These are phyloP conservation scores for Gryganskiella cystojenkinii DNA, from an alignment of 192 early-diverging fungal genomes.

Conservation along the genomic window DNA sequence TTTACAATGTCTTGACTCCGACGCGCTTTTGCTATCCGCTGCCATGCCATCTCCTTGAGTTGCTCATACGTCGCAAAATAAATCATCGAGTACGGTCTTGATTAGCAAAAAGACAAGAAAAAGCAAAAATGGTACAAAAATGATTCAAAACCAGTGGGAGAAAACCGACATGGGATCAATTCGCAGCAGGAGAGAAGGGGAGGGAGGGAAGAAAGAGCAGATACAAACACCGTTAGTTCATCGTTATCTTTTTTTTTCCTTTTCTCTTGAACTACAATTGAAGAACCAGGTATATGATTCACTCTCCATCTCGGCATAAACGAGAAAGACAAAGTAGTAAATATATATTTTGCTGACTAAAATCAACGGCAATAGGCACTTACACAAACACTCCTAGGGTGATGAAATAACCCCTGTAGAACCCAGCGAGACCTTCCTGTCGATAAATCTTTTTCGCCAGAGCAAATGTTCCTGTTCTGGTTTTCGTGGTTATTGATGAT, in stretches of 20 bases:
- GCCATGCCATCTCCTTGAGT: slow-evolving; percentile 37
- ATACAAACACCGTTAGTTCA: too few relatives aligned
- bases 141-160: too few relatives aligned
- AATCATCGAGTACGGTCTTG: slow-evolving; percentile 49
- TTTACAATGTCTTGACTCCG: too few relatives aligned
- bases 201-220: too few relatives aligned
- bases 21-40: too few relatives aligned
- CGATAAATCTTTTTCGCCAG: slow-evolving; percentile 63
- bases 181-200: too few relatives aligned
- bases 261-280: too few relatives aligned
- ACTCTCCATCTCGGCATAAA: neutral
- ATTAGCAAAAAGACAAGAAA: neutral
- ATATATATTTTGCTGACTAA: too few relatives aligned
- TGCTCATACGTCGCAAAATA: slow-evolving; percentile 50
- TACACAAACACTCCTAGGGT: slow-evolving; percentile 81
- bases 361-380: slow-evolving; percentile 42
- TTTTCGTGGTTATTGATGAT: slow-evolving; percentile 3
- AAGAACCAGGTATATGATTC: too few relatives aligned
- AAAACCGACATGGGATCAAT: too few relatives aligned
- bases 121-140: neutral
- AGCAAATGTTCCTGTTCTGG: slow-evolving; percentile 22
- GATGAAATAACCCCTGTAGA: slow-evolving; percentile 81
- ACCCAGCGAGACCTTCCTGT: slow-evolving; percentile 70
- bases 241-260: too few relatives aligned
- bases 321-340: neutral